Conservation (phyloP, 2,329 filamentous ascomycete genomes). For the Amauroascus verrucosus region DNA sequence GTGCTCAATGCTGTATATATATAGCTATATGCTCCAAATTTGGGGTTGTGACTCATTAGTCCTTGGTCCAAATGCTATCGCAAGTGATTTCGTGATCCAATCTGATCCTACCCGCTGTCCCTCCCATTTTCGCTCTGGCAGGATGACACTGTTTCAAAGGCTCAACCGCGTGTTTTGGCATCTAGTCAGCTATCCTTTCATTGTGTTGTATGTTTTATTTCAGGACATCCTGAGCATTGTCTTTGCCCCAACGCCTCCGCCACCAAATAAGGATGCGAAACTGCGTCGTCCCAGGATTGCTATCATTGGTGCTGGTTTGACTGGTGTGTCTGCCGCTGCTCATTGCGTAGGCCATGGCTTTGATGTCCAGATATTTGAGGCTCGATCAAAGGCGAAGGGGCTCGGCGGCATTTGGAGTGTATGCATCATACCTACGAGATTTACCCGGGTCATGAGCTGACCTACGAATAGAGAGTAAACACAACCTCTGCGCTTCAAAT, state of each 20-base stretch:
- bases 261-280: slow-evolving; percentile 38
- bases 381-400: slow-evolving; percentile 49
- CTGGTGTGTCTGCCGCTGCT: slow-evolving; percentile 64
- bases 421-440: slow-evolving; percentile 15
- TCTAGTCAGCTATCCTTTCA: slow-evolving; percentile 27
- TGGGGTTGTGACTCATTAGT: too few species aligned
- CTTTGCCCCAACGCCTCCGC: slow-evolving; percentile 60
- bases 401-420: slow-evolving; percentile 75
- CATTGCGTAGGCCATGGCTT: slow-evolving; percentile 81
- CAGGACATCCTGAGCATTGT: slow-evolving; percentile 55
- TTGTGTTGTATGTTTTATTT: slow-evolving; percentile 54
- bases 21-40: too few species aligned
- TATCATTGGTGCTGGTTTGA: slow-evolving; percentile 62
- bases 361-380: slow-evolving; percentile 69
- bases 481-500: slow-evolving; percentile 75
- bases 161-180: slow-evolving; percentile 1
- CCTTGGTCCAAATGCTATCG: too few species aligned
- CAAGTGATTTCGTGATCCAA: too few species aligned
- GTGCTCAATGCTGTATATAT: too few species aligned
- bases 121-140: not conserved
- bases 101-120: not conserved
- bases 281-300: slow-evolving; percentile 57
- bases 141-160: slow-evolving; percentile 1
- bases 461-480: slow-evolving; percentile 54
- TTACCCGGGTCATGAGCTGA: too few species aligned